Evolutionary conservation across 192 early-diverging fungal genomes (phyloP).

Genomic region (Coemansia aciculifera): DNA sequence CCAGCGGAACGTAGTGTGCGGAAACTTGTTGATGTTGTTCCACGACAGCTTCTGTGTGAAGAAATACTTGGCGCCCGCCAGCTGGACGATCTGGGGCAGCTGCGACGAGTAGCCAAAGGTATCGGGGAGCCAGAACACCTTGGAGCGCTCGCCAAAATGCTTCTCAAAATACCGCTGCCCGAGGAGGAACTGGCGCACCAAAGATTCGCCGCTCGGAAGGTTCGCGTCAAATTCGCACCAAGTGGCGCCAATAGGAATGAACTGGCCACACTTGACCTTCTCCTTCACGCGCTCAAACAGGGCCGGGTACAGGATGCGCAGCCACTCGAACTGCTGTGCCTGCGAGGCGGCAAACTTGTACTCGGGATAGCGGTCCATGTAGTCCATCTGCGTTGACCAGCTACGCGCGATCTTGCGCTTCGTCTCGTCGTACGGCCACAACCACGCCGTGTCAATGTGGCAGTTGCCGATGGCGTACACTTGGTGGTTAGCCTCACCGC

Average conservation of each 20-base stretch:
- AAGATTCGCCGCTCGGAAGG: constrained; percentile 92
- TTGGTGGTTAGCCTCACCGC: constrained; percentile 63
- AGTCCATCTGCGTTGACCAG: constrained; percentile 75
- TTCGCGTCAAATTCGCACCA: constrained; percentile 99
- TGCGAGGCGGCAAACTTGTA: constrained; percentile 94
- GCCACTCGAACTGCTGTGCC: constrained; percentile 97
- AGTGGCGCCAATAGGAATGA: constrained; percentile 91
- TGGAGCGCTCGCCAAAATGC: constrained; percentile 66
- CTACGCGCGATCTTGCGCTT: constrained; percentile 89
- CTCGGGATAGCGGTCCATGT: constrained; percentile 86
- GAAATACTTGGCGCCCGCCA: constrained; percentile 84
- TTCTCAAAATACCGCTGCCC: constrained; percentile 88
- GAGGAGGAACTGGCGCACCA: constrained; percentile 92
- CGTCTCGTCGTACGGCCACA: constrained; percentile 98
- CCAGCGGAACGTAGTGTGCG: constrained; percentile 96
- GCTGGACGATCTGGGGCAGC: constrained; percentile 87
- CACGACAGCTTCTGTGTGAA: constrained; percentile 99
- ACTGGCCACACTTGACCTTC: constrained; percentile 71
- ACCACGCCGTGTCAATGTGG: constrained; percentile 91
- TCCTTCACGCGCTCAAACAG: constrained; percentile 77
- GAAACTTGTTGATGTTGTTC: constrained; percentile 99
- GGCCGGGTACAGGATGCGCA: constrained; percentile 76
- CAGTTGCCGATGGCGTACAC: constrained; percentile 93
- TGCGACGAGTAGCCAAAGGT: constrained; percentile 92
- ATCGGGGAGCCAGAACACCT: constrained; percentile 94